phyloP scores from a whole-genome alignment of 345 rosid genomes.

The Camelina laxa region DNA sequence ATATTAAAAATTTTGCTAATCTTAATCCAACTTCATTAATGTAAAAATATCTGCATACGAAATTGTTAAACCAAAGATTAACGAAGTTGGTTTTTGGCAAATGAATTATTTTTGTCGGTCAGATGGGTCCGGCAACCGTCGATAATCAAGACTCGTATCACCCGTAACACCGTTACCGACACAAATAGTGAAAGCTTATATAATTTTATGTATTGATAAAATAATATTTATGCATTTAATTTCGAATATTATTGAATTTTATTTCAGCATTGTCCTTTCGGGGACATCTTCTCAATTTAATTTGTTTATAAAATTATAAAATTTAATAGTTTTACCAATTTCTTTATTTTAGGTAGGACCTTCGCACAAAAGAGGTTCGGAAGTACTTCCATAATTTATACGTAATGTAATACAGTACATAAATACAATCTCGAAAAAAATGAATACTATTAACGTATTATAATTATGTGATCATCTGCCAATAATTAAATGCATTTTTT shows the following conservation, averaged over 20 bases:
- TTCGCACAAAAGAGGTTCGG: neutral
- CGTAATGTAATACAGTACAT: constrained; percentile 2
- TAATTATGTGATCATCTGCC: neutral
- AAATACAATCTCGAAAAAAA: neutral
- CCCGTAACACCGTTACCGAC: constrained; percentile 44
- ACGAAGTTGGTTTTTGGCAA: neutral
- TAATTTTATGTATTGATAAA: neutral
- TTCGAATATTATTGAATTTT: neutral
- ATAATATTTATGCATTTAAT: neutral
- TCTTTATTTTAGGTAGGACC: constrained; percentile 5
- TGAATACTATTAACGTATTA: neutral
- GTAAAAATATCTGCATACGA: neutral
- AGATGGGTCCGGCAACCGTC: constrained; percentile 37
- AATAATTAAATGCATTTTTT: no score
- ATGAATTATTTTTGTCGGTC: constrained; percentile 35
- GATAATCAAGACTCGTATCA: constrained; percentile 22
- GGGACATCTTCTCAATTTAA: constrained; percentile 18
- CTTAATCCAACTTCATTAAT: neutral
- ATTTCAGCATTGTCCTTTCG: constrained; percentile 25
- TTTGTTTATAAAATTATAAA: neutral
- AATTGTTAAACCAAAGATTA: neutral
- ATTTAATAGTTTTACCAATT: neutral
- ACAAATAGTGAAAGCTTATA: constrained; percentile 24
- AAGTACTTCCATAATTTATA: constrained; percentile 8
- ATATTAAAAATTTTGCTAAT: neutral